Evolutionary conservation across 768 basidiomycete genomes (phyloP), one percentile per base, ranked within the genome.

Genomic region (Boletales sp.): DNA sequence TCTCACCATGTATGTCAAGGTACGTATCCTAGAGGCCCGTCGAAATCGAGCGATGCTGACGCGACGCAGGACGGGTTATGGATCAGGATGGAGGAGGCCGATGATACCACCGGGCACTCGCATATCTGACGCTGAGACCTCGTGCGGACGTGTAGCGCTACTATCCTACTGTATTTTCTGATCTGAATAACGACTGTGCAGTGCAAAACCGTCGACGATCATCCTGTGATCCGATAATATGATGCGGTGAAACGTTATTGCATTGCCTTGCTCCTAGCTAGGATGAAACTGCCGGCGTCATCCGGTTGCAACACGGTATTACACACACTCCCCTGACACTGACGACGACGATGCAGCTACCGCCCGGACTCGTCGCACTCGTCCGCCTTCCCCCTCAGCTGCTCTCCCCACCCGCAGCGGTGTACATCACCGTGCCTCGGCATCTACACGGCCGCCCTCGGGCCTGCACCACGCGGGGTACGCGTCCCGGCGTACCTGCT

Each of bases 1-100:
- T 55, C 49, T 80, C 54, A 77, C 74, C 11, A 48, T 76, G 59
- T 78, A 74, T 61, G 64, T 71, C 30, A 59, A 66, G 57, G 75
- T 74, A 63, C 37, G 75, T 11, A 4, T 34, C 13, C 34, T 4
- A 12, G 14, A 14, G 15, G 6, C 17, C 6, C 10, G 17, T 21
- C 15, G 31, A 8, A 1, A 0, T 0, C 17, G 11, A 9, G 14
- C 13, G 11, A 14, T 36, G 14, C 33, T 33, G 15, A 45, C 35
- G 25, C 1, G 17, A 28, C 12, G 9, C 13, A 66, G 62, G 60
- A 42, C 5, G 65, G 64, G 17, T n/a, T 65, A 15, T 65, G 65
- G 63, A 50, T 66, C 10, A 50, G 32, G 41, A 58, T 66, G 63
- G 57, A 46, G 15, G 63, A 65, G 31, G 56, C 41, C 1, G 37